phyloP scores from a whole-genome alignment of 192 early-diverging fungal species.

The Powellomyces hirtus region DNA sequence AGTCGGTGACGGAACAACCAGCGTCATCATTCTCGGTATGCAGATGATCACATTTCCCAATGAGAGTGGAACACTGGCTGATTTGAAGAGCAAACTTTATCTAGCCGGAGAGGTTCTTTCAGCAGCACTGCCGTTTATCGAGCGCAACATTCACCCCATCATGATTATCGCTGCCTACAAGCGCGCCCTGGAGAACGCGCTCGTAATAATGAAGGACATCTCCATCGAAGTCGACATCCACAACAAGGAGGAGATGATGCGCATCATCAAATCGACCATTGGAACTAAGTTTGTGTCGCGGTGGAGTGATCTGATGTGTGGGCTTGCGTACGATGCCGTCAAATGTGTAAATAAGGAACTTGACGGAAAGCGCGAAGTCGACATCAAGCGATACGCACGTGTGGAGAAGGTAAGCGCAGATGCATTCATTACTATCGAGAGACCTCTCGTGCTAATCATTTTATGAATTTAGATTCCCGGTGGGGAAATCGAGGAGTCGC shows the following conservation, averaged over 20 bases:
- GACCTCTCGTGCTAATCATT: too few relatives aligned
- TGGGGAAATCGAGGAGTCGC: constrained; percentile 94
- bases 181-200: constrained; percentile 88
- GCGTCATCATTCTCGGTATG: constrained; percentile 95
- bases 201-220: constrained; percentile 80
- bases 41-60: neutral
- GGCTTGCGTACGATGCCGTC: constrained; percentile 93
- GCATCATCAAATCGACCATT: constrained; percentile 86
- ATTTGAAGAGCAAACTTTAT: neutral
- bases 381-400: constrained; percentile 97
- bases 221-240: constrained; percentile 80
- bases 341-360: constrained; percentile 72
- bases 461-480: constrained; percentile 92
- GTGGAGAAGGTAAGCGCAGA: constrained; percentile 93
- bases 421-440: too few relatives aligned
- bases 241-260: constrained; percentile 85
- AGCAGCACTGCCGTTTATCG: constrained; percentile 85
- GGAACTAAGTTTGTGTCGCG: constrained; percentile 96
- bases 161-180: constrained; percentile 94
- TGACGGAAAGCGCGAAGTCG: constrained; percentile 83
- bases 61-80: neutral
- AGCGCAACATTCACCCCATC: constrained; percentile 98
- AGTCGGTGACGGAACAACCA: constrained; percentile 98
- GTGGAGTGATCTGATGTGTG: constrained; percentile 98
- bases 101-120: constrained; percentile 96